Evolutionary conservation across 148 eudicot species (phyloP), one percentile per base, ranked within the genome.

Genomic region (Silene latifolia): DNA sequence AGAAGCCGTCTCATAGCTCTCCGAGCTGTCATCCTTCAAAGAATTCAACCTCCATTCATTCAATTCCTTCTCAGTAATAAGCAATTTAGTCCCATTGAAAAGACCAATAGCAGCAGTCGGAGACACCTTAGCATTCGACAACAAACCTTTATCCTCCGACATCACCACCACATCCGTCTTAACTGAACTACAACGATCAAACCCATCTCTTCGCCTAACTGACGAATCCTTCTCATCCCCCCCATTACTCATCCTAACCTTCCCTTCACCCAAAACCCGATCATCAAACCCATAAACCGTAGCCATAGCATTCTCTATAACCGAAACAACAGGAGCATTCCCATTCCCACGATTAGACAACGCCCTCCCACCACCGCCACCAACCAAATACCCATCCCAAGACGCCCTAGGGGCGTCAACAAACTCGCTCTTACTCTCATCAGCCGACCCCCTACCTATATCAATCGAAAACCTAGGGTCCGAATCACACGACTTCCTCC

Each of bases 341-440:
- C 32, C 75, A 2, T 76, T 77, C 23, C 32, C 63, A 4, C 70
- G 53, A 65, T 86, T 77, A 9, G 89, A 80, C 76, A 88, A 82
- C 17, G 87, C 83, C 72, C 88, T 80, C 17, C 29, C 29, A 27
- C 29, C 29, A 1, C 29, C 29, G 3, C 89, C 80, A 46, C 80
- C 93, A 17, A 83, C 75, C 86, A 94, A 72, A 69, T 89, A 88
- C 48, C 95, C 98, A 68, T 94, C 97, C 98, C 97, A 94, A 0
- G 98, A 94, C 77, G 96, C 93, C 78, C 98, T 82, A 25, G 93
- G 93, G 51, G 88, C 90, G 39, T 91, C 97, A 19, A 84, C 92
- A 23, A 83, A 75, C 14, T 90, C 89, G 39, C 76, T 24, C 62
- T 85, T 71, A 7, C 78, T 63, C 57, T 86, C 89, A 61, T 84